Evolutionary conservation across 345 rosid species (phyloP), one percentile per base, ranked within the genome.

Genomic region (Cochlearia excelsa): DNA sequence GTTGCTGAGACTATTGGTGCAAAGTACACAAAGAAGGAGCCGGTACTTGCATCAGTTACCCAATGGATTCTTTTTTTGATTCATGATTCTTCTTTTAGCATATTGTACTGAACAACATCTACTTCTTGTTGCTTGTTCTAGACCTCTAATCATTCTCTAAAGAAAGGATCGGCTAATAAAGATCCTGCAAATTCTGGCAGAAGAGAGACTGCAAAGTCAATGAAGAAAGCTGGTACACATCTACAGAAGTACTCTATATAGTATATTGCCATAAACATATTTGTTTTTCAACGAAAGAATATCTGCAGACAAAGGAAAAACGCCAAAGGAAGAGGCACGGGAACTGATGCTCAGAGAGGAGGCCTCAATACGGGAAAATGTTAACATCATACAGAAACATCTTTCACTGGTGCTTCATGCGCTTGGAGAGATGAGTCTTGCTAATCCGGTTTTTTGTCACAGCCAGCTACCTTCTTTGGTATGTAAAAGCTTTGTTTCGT

Each of bases 251-350:
- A 48, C 9, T 63, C 51, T 51, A 37, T 75, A 56, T 9, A 48
- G 23, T 45, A 46, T 29, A 9, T 6, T 44, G 1, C 35, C 47
- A 9, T 9, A 35, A 9, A 6, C 58, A 43, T 52, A 52, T 46
- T 64, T 47, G 26, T 44, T 59, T 54, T 6, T 56, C 37, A 61
- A 49, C 30, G 23, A 41, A 43, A 76, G 52, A 31, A 34, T 69
- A 62, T 57, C 28, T 57, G 23, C 65, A 93, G 99, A 89, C 59
- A 93, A 93, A 70, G 95, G 79, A 58, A 93, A 82, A 81, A 86
- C 89, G 3, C 84, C 95, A 50, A 93, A 93, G 72, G 97, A 88
- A 77, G 99, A 89, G 75, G 99, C 94, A 46, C 89, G 95, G 5
- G 95, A 89, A 62, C 62, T 83, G 71, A 63, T 93, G 85, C 97